Base-by-base conservation (phyloP, 306 rosid genomes). In the Acacia crassicarpa region DNA sequence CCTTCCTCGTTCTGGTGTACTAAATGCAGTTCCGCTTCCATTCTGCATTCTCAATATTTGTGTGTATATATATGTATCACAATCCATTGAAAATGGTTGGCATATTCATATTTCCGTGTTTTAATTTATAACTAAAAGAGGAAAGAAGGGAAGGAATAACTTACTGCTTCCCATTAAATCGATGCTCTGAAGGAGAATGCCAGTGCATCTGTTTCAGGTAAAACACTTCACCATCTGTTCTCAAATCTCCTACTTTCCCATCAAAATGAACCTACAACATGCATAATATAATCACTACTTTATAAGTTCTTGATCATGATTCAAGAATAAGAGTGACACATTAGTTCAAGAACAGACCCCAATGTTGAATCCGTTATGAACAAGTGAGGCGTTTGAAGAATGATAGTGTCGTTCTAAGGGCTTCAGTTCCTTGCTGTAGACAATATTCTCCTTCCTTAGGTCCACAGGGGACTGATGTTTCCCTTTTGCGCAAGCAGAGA, bases 121-220 rank as follows among this genome's bases (percentile, higher is more conserved):
- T 11, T 22, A 59, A n/a, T 59, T 59, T 59, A 14, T 23, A 59
- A 59, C 16, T 59, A 32, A 68, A 59, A 81, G 16, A 10, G 73
- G 53, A 54, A 32, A 81, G 43, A 78, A 79, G 59, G 59, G 63
- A 67, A 45, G 56, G 72, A 59, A 48, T 11, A 48, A 87, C 91
- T 44, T 88, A 92, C 99, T 33, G 86, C 14, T 85, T 49, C 51
- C 93, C 93, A 25, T 93, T 17, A 53, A 92, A 32, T 38, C 69
- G 80, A 82, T 95, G 99, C 83, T 95, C 99, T 0, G 98, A 83
- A 66, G 99, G 99, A 89, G 91, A 19, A 82, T 92, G 99, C 97
- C 97, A 95, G 58, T 93, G 98, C 85, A 92, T 48, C 82, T 92
- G 97, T 87, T 43, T 85, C 86, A 95, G 86, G 40, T 78, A 75